These are phyloP conservation scores for Aspergillus pseudoviridinutans DNA, from an alignment of 2,329 filamentous ascomycete species.

Conservation along the genomic window DNA sequence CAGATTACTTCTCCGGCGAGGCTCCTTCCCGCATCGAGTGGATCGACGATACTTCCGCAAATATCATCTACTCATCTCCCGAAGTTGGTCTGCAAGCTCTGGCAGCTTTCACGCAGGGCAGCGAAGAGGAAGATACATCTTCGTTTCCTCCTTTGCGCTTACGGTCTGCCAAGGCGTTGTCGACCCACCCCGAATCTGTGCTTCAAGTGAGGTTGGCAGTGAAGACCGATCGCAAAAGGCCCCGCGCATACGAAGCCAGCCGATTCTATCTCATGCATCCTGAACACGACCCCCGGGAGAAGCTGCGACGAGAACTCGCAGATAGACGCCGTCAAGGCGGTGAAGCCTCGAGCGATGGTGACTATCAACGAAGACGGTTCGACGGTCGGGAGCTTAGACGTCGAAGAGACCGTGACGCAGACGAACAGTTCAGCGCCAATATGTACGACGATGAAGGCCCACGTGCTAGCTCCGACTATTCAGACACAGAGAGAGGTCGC, in stretches of 20 bases:
- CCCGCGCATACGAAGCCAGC: constrained; percentile 73
- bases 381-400: constrained; percentile 54
- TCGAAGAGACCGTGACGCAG: constrained; percentile 45
- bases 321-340: constrained; percentile 42
- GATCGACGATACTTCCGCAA: constrained; percentile 91
- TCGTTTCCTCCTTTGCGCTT: constrained; percentile 59
- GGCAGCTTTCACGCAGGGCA: constrained; percentile 42
- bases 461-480: constrained; percentile 20
- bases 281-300: constrained; percentile 77
- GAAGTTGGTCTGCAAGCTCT: constrained; percentile 54
- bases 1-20: constrained; percentile 59
- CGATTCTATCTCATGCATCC: constrained; percentile 91
- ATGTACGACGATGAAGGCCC: constrained; percentile 73
- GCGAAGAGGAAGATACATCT: constrained; percentile 34
- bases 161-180: constrained; percentile 65
- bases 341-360: constrained; percentile 36
- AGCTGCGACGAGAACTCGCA: constrained; percentile 52
- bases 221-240: constrained; percentile 72
- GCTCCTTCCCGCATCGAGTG: constrained; percentile 70
- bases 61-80: constrained; percentile 67
- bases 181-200: constrained; percentile 63
- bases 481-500: constrained; percentile 27
- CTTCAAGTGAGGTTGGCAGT: constrained; percentile 73
- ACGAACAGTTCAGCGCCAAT: constrained; percentile 64
- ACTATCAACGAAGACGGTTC: constrained; percentile 53